Conservation (phyloP, 2,329 filamentous ascomycete genomes). For the Pseudonectria buxi region DNA sequence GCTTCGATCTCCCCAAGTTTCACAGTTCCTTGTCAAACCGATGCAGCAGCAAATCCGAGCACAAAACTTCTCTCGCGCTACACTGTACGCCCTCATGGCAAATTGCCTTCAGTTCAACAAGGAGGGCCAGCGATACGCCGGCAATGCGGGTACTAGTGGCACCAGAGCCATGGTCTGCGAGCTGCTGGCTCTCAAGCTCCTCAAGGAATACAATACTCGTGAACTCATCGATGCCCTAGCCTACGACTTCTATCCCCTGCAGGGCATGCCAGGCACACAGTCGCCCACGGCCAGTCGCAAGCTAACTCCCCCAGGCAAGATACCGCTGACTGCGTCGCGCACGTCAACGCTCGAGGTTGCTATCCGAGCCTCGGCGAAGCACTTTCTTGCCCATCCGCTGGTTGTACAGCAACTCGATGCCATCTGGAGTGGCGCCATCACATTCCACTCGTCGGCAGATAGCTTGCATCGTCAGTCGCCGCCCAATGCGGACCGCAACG, state of each 20-base stretch:
- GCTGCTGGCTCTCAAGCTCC: constrained; percentile 77
- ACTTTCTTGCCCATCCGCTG: constrained; percentile 83
- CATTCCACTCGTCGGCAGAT: constrained; percentile 86
- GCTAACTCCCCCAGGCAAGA: constrained; percentile 34
- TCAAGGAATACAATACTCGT: constrained; percentile 82
- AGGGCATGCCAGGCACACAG: constrained; percentile 58
- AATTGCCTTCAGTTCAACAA: constrained; percentile 92
- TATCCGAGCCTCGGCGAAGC: constrained; percentile 86
- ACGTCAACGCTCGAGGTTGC: constrained; percentile 90
- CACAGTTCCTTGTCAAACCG: constrained; percentile 90
- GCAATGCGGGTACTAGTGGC: constrained; percentile 74
- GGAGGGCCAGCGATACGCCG: constrained; percentile 74
- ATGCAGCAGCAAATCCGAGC: constrained; percentile 84
- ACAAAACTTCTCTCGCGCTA: constrained; percentile 78
- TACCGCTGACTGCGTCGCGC: constrained; percentile 56
- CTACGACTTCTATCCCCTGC: constrained; percentile 90
- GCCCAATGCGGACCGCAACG: constrained; percentile 19
- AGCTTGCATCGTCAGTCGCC: constrained; percentile 61
- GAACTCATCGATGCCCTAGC: constrained; percentile 91
- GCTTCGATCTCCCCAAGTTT: constrained; percentile 88
- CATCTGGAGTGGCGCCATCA: constrained; percentile 93
- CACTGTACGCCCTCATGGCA: constrained; percentile 82
- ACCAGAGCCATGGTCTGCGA: constrained; percentile 87
- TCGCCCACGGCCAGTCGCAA: constrained; percentile 28
- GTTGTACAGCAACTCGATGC: constrained; percentile 94